Base-by-base conservation (phyloP, 371 early-diverging fungal species). In the Mucor irregularis region DNA sequence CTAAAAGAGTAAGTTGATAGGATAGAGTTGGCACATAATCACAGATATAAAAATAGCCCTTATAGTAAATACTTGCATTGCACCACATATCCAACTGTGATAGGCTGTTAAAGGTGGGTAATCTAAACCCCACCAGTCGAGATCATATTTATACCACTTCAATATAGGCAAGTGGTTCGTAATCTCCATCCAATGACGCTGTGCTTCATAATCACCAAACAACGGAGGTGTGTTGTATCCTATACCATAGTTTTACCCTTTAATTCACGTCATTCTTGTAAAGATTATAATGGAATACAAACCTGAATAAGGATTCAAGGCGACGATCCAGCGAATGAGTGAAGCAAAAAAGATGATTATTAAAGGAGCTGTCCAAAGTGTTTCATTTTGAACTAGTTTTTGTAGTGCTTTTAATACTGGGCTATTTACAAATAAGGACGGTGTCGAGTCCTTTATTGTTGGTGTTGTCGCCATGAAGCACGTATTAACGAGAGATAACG, bases 151-250 rank as follows among this genome's bases (percentile, higher is more conserved):
- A 68, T 98, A 98, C 98, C 98, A 98, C 55, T 88, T 64, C 10
- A 64, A 61, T 11, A 78, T 57, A 0, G 95, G 92, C 43, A 95
- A 64, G 56, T 93, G 86, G 4, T 72, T 60, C 0, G 97, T 95
- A 29, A 97, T 72, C 68, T 97, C 96, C 88, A 98, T 89, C 96
- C 96, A 98, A 70, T 98, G 97, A 22, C 98, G 80, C 64, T 98
- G 98, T 4, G 98, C 97, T 63, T 98, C 97, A 73, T 93, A 98
- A 74, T 98, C 98, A 26, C 98, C 98, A 70, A 69, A 90, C 64
- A 90, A 67, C 10, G 96, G 98, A 4, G 90, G 88, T 10, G 68
- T 74, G 22, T 69, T 67, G 33, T 48, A 66, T 17, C 71, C 76
- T 77, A 21, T 33, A 29, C n/a, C n/a, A n/a, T n/a, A n/a, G n/a